These are phyloP conservation scores for Amanita thiersii DNA, from an alignment of 768 basidiomycete species.

Conservation along the genomic window DNA sequence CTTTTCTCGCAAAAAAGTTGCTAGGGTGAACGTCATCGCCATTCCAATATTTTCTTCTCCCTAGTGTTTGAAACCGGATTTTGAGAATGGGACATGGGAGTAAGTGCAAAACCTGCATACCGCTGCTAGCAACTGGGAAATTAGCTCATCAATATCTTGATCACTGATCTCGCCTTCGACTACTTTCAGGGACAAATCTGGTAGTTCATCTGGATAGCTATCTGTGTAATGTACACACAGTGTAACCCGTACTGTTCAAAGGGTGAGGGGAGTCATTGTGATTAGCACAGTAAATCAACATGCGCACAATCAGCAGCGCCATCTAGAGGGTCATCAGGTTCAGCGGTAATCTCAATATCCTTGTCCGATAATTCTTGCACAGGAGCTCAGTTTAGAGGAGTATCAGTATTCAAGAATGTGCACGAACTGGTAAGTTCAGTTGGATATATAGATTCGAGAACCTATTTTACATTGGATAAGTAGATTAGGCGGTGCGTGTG, in stretches of 20 bases:
- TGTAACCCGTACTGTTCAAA: slow-evolving; percentile 54
- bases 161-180: slow-evolving; percentile 56
- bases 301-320: slow-evolving; percentile 50
- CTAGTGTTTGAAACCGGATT: slow-evolving; percentile 26
- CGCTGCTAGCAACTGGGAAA: slow-evolving; percentile 49
- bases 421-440: slow-evolving; percentile 86
- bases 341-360: slow-evolving; percentile 76
- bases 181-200: slow-evolving; percentile 58
- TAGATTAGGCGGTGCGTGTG: slow-evolving; percentile 9
- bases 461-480: slow-evolving; percentile 34
- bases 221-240: slow-evolving; percentile 73
- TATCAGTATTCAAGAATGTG: slow-evolving; percentile 2
- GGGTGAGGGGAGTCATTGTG: slow-evolving; percentile 6
- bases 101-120: slow-evolving; percentile 30
- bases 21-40: slow-evolving; percentile 97
- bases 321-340: slow-evolving; percentile 73
- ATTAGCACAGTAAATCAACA: slow-evolving; percentile 10
- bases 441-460: slow-evolving; percentile 93
- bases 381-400: slow-evolving; percentile 35
- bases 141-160: slow-evolving; percentile 42
- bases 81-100: slow-evolving; percentile 5
- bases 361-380: slow-evolving; percentile 76
- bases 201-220: slow-evolving; percentile 78
- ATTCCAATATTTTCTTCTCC: slow-evolving; percentile 86
- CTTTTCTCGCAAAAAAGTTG: slow-evolving; percentile 76